Evolutionary conservation across 2,329 filamentous ascomycete genomes (phyloP).

Genomic region (Grosmannia huntii): DNA sequence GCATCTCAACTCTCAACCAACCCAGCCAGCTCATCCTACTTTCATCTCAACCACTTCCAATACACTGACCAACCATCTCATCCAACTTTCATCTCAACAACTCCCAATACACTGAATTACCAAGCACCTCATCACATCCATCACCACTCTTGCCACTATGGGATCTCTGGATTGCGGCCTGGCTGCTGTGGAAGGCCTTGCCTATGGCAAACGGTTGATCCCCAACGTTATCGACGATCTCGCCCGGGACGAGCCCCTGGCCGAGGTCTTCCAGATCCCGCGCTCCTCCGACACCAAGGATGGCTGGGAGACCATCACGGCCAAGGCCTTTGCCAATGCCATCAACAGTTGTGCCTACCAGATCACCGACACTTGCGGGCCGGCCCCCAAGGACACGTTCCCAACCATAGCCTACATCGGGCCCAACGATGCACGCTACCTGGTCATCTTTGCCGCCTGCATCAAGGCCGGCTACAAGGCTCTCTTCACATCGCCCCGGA

Average conservation of each 20-base stretch:
- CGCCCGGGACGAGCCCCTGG: not conserved
- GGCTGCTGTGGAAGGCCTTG: not conserved
- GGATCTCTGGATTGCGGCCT: not conserved
- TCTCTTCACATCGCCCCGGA: constrained; percentile 24
- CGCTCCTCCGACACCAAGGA: constrained; percentile 2
- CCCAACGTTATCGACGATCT: constrained; percentile 3
- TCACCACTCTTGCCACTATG: not conserved
- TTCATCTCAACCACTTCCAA: not conserved
- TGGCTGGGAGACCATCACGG: constrained; percentile 4
- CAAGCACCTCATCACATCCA: too few species aligned
- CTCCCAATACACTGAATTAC: too few species aligned
- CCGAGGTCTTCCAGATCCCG: constrained; percentile 4
- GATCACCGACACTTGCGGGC: not conserved
- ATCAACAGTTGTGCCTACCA: constrained; percentile 8
- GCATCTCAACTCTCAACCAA: not conserved
- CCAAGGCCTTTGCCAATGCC: constrained; percentile 8
- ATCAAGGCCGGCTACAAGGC: constrained; percentile 23
- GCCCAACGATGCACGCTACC: constrained; percentile 20
- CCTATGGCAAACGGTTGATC: not conserved
- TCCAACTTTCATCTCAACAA: not conserved
- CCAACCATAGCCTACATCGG: constrained; percentile 33
- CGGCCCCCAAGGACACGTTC: constrained; percentile 8
- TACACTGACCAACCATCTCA: too few species aligned
- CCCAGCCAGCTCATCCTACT: not conserved
- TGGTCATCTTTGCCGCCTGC: constrained; percentile 14